These are phyloP conservation scores for Mycena maculata DNA, from an alignment of 768 basidiomycete genomes.

Conservation along the genomic window DNA sequence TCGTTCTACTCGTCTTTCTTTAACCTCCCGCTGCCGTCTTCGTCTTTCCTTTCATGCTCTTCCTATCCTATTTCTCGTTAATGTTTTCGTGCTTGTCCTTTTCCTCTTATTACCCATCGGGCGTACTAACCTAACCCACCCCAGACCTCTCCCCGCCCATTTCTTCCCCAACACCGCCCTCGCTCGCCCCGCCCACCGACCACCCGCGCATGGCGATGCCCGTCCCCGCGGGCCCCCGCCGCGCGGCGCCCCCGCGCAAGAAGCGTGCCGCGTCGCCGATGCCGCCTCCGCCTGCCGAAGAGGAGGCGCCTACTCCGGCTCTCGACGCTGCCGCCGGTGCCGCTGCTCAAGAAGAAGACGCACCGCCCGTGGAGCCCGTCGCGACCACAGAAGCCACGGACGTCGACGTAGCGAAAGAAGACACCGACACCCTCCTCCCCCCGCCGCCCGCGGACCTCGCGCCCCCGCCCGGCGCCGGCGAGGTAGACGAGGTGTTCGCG, in stretches of 20 bases:
- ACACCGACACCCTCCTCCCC: background rate
- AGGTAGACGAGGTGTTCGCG: constrained; percentile 6
- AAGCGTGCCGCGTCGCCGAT: constrained; percentile 67
- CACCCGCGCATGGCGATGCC: constrained; percentile 70
- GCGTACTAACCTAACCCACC: too few relatives aligned
- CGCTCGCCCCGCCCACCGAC: background rate
- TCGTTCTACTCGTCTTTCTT: too few relatives aligned
- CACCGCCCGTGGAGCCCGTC: constrained; percentile 32
- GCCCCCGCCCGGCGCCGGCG: background rate
- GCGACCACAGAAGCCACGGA: constrained; percentile 23
- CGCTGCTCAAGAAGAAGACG: constrained; percentile 12
- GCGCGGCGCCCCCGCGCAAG: constrained; percentile 80
- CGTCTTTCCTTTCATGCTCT: too few relatives aligned
- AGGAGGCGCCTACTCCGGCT: constrained; percentile 24
- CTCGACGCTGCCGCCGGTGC: constrained; percentile 30
- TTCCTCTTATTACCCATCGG: too few relatives aligned
- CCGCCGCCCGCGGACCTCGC: background rate
- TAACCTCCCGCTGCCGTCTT: too few relatives aligned
- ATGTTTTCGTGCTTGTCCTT: too few relatives aligned
- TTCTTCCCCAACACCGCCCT: background rate
- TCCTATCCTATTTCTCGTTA: too few relatives aligned
- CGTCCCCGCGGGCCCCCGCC: constrained; percentile 76
- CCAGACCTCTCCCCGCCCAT: too few relatives aligned
- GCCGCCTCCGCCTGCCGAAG: constrained; percentile 29
- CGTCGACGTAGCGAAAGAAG: background rate